Conservation (phyloP, 306 rosid species). For the Castanea mollissima region DNA sequence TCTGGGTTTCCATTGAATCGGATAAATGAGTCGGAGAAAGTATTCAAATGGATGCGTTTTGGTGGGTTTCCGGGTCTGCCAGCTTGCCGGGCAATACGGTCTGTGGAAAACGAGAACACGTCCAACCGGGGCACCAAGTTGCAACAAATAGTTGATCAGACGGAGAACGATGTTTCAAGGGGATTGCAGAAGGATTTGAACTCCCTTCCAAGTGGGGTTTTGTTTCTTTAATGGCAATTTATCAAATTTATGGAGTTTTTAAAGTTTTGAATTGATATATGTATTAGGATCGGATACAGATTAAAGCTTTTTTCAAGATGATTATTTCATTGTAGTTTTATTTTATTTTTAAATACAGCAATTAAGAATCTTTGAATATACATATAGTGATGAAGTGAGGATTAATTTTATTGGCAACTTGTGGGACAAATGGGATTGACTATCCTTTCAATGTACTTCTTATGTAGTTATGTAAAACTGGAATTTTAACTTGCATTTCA, state of each 20-base stretch:
- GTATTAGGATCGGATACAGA: not conserved
- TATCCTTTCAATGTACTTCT: not conserved
- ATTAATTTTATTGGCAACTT: not conserved
- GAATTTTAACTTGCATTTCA: not conserved
- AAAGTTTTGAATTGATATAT: slow-evolving; percentile 10
- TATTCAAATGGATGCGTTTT: slow-evolving; percentile 17
- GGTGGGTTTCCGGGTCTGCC: slow-evolving; percentile 20
- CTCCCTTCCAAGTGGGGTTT: slow-evolving; percentile 48
- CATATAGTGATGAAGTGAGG: not conserved
- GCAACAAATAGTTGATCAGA: slow-evolving; percentile 32
- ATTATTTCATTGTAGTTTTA: not conserved
- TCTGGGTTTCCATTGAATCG: slow-evolving; percentile 7
- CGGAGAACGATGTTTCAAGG: slow-evolving; percentile 30
- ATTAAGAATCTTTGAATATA: not conserved
- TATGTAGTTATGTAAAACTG: not conserved
- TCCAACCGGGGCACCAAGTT: slow-evolving; percentile 23
- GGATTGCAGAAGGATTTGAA: slow-evolving; percentile 37
- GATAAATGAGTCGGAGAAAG: slow-evolving; percentile 25
- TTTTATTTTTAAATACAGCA: too few relatives aligned
- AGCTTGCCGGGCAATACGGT: slow-evolving; percentile 2
- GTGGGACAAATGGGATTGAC: not conserved
- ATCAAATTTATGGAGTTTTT: not conserved
- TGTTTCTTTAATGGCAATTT: not conserved
- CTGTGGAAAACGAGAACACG: slow-evolving; percentile 15
- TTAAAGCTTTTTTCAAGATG: not conserved